Evolutionary conservation across 2,329 filamentous ascomycete species (phyloP), one percentile per base, ranked within the genome.

Genomic region (Diaporthe australafricana): DNA sequence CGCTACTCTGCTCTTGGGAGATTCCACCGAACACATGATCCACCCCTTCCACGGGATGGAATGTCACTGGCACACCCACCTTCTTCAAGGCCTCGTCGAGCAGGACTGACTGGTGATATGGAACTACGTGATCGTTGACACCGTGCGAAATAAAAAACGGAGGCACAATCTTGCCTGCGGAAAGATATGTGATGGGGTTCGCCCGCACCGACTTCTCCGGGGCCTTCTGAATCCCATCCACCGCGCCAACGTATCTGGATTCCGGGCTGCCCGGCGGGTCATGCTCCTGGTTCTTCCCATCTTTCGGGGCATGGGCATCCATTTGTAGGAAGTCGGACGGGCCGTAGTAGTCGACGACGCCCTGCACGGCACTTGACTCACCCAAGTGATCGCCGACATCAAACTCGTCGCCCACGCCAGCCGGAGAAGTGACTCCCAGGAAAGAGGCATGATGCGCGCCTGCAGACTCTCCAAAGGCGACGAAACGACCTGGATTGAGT

Each of bases 401-500:
- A 22, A 73, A 47, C 27, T 68, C 72, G 50, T 73, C 72, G 16
- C 68, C 71, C 11, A 27, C 35, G 42, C 67, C 35, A 8, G 68
- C 52, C 14, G 65, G 63, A 3, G 69, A 66, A 5, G 65, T 52
- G 16, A 73, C 72, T 1, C 69, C 72, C 42, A 73, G 69, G 42
- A 73, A 71, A 7, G 45, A 47, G 20, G 65, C 69, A 12, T 73
- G 69, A 57, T 73, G 72, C 11, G 62, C 71, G 16, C 71, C 71
- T 8, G 72, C 72, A n/a, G 72, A 73, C 35, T 73, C 72, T 12
- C 72, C 72, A 27, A 70, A 71, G 35, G 72, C 72, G 32, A 73
- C 45, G 14, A 73, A 57, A 22, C 72, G 72, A 4, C 40, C 42
- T 5, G 72, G 27, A 30, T 73, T 57, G 27, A 73, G 69, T 17